Evolutionary conservation across 306 rosid genomes (phyloP).

Genomic region (Bauhinia variegata): DNA sequence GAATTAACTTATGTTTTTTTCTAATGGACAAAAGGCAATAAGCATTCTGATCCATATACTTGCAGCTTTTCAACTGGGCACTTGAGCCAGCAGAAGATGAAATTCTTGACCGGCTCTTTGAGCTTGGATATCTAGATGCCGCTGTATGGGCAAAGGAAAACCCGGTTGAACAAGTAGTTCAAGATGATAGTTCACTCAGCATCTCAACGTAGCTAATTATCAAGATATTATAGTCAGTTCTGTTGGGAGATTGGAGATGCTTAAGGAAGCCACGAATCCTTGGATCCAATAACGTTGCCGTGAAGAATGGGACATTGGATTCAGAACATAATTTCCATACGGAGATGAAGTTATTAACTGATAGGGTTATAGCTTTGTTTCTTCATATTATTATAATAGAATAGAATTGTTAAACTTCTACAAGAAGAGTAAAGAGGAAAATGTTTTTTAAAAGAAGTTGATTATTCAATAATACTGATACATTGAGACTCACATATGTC

Average conservation of each 20-base stretch:
- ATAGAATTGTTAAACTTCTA: constrained; percentile 17
- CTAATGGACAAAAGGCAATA: not conserved
- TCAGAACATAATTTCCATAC: not conserved
- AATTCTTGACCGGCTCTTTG: constrained; percentile 76
- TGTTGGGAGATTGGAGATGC: constrained; percentile 28
- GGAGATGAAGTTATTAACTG: constrained; percentile 2
- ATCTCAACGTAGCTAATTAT: constrained; percentile 29
- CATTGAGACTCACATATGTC: too few relatives aligned
- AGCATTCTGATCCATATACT: not conserved
- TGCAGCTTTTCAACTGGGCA: constrained; percentile 70
- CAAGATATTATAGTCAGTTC: not conserved
- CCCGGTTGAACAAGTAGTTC: constrained; percentile 64
- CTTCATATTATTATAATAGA: constrained; percentile 30
- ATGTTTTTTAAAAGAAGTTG: not conserved
- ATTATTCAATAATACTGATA: too few relatives aligned
- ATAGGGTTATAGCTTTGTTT: constrained; percentile 10
- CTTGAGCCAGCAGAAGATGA: constrained; percentile 87
- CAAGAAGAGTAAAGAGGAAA: not conserved
- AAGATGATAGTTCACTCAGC: constrained; percentile 51
- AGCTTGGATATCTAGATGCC: constrained; percentile 84
- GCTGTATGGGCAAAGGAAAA: constrained; percentile 83
- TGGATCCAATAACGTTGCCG: constrained; percentile 32
- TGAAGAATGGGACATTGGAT: constrained; percentile 25
- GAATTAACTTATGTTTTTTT: not conserved
- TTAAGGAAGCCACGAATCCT: constrained; percentile 4